Evolutionary conservation across 225 moss, liverwort and hornwort species (phyloP).

Genomic region (Antitrichia curtipendula): DNA sequence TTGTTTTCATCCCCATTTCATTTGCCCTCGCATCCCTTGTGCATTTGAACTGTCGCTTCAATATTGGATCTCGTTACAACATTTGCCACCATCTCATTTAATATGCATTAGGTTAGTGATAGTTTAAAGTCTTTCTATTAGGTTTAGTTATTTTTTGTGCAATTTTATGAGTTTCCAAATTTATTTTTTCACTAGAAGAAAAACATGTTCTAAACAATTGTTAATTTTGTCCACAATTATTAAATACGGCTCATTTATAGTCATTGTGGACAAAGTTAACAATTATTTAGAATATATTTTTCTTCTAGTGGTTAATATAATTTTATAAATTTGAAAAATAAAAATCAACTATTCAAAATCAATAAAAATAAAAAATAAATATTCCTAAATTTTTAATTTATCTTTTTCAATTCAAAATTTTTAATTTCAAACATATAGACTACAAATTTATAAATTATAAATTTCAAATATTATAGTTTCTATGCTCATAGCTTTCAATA

Average conservation of each 20-base stretch:
- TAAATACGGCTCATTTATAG: neutral
- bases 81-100: neutral
- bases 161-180: neutral
- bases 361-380: neutral
- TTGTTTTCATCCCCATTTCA: neutral
- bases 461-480: fast-evolving
- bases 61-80: neutral
- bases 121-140: neutral
- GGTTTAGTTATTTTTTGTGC: neutral
- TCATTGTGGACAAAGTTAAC: neutral
- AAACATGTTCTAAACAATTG: neutral
- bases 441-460: neutral
- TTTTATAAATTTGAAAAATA: neutral
- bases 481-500: too few species aligned
- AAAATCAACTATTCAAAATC: neutral
- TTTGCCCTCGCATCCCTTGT: fast-evolving
- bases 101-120: too few species aligned
- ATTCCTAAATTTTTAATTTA: fast-evolving
- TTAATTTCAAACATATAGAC: neutral
- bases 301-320: neutral
- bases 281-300: fast-evolving
- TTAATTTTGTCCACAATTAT: neutral
- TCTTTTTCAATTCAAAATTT: neutral
- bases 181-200: neutral
- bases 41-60: neutral